Evolutionary conservation across 495 filamentous ascomycete species (phyloP), one percentile per base, ranked within the genome.

Genomic region (Aspergillus olivimuriae): DNA sequence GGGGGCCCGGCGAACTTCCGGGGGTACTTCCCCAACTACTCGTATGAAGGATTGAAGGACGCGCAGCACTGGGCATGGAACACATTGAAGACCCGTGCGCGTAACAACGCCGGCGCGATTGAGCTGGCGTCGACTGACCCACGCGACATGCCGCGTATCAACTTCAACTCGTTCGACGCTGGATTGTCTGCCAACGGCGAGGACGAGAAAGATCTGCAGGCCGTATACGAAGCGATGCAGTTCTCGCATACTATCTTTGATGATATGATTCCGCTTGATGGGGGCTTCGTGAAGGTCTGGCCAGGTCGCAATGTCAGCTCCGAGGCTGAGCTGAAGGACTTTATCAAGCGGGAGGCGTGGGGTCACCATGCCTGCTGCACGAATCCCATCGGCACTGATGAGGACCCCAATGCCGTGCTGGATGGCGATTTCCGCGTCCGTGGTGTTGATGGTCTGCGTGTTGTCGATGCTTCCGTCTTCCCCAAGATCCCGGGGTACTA

Each of bases 291-390:
- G 4, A 73, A 78, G 53, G 65, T 74, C n/a, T 62, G 63, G 50
- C 79, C 78, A 0, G 74, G 74, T 0, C 41, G 49, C 4, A 61
- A 68, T 21, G 60, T 73, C 1, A 49, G 40, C 12, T 57, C 60
- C 1, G 56, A 68, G 24, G 66, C 38, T 20, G 55, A 75, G 1
- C 35, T 77, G 26, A 56, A 74, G 44, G 51, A 66, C 43, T 78
- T 65, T 47, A 66, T 76, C 42, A 71, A 70, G 53, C 59, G 73
- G 23, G 60, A 68, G 31, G 61, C 75, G 2, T 84, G 75, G 73
- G 77, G 78, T 0, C 77, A 82, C 37, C 80, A 83, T 49, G 77
- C 76, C 2, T 75, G 65, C 23, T 77, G 74, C 44, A 77, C 77
- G 10, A 72, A 65, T 41, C 57, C 77, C 12, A 84, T 82, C 46